Base-by-base conservation (phyloP, 139 green algal species). In the Chlorella sp. region DNA sequence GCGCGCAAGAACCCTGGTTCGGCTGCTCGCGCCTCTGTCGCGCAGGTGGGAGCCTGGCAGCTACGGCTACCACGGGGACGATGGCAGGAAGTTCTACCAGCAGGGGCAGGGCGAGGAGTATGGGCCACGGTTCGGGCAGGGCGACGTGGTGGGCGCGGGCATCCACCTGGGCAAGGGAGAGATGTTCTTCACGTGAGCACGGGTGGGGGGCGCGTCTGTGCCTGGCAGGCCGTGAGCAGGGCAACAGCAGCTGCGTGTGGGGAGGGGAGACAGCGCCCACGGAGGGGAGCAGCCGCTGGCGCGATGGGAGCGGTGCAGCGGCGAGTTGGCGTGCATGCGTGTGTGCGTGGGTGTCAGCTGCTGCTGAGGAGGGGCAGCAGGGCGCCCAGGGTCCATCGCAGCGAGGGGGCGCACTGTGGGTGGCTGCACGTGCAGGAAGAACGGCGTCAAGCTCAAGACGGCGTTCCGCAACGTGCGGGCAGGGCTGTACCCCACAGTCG, bases 101-200 rank as follows among this genome's bases (percentile, higher is more conserved):
- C 78, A 26, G n/a, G 82, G 72, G 5, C 85, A 69, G 62, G 91
- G 92, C 0, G 80, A 93, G 66, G 82, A 88, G 22, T 97, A 96
- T 77, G 93, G 89, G 1, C 85, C 89, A 0, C 78, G 49, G 0
- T 97, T 93, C 55, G 72, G 75, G 10, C 79, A 78, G 4, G 89
- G 83, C 10, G 93, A 97, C 75, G 83, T 86, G 0, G 78, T 97
- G 0, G 93, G 93, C 0, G 93, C 93, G 1, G 86, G 91, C 34
- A 85, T 96, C 30, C 87, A 96, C 62, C 74, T 94, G 31, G 79
- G 76, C 2, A 76, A 67, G 1, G 80, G 90, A 55, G 87, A 95
- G 70, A 92, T 97, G 20, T 97, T 97, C 83, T 97, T 97, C 83
- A 97, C 93, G 89, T 94, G 61, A 80, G 88, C 6, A n/a, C 3